These are phyloP conservation scores for Paraphaeosphaeria sporulosa DNA, from an alignment of 2,329 filamentous ascomycete species.

Conservation along the genomic window DNA sequence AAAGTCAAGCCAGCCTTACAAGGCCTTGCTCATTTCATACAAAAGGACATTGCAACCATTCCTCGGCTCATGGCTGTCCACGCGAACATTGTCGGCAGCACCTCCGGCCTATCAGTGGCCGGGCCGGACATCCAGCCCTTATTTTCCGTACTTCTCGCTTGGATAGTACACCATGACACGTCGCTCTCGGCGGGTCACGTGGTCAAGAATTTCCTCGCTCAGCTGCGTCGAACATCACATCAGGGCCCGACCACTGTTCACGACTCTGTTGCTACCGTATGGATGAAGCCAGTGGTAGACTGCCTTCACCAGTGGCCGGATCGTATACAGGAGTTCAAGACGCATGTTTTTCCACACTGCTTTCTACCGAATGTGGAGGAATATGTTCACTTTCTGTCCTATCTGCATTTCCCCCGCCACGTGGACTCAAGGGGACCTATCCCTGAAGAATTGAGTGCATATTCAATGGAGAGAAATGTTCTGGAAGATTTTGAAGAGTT, in stretches of 20 bases:
- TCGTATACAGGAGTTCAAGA: slow-evolving; percentile 50
- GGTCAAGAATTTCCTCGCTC: slow-evolving; percentile 43
- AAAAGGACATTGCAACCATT: slow-evolving; percentile 63
- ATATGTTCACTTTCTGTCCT: slow-evolving; percentile 51
- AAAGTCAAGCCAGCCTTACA: slow-evolving; percentile 75
- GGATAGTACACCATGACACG: slow-evolving; percentile 52
- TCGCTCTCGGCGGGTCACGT: slow-evolving; percentile 49
- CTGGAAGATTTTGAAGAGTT: slow-evolving; percentile 38
- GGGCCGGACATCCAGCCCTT: slow-evolving; percentile 26
- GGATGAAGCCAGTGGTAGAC: slow-evolving; percentile 48
- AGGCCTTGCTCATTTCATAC: slow-evolving; percentile 70
- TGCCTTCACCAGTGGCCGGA: slow-evolving; percentile 45
- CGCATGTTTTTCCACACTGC: slow-evolving; percentile 57
- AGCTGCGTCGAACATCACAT: slow-evolving; percentile 31
- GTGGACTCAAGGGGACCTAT: slow-evolving; percentile 28
- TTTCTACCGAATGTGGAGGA: slow-evolving; percentile 52
- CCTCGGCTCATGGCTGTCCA: slow-evolving; percentile 51
- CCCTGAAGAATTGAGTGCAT: slow-evolving; percentile 21
- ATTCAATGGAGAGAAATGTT: slow-evolving; percentile 15
- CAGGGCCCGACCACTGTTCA: slow-evolving; percentile 13
- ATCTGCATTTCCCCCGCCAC: slow-evolving; percentile 46
- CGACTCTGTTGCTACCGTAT: slow-evolving; percentile 35
- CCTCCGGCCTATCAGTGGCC: slow-evolving; percentile 6
- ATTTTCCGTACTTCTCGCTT: slow-evolving; percentile 39
- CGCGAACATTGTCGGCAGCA: slow-evolving; percentile 21